Evolutionary conservation across 139 green algal genomes (phyloP), one percentile per base, ranked within the genome.

Genomic region (Desmodesmus armatus): DNA sequence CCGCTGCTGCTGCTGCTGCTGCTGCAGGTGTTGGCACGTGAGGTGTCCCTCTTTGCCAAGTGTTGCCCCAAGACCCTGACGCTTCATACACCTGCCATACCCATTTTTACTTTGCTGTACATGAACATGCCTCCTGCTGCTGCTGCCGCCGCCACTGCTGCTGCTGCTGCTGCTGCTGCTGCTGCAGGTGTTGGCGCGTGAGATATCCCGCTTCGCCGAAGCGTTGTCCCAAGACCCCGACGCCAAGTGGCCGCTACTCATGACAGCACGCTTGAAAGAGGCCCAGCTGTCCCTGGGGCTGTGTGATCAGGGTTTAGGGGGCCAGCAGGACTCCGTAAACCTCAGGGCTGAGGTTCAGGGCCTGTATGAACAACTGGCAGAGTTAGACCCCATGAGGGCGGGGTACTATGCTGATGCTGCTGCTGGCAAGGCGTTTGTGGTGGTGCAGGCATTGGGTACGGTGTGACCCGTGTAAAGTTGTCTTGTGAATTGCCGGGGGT

Each of bases 241-340:
- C 33, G 83, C 89, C 19, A 98, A 97, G 75, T 98, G 96, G 96
- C 92, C 95, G n/a, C 78, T 96, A 51, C 92, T 98, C 13, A 96
- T 93, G 0, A 78, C 94, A 65, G 93, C 93, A 13, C 70, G 91
- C 1, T 82, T 98, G 25, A 87, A 84, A n/a, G 91, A 96, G 87
- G 81, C 94, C 51, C 89, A 93, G 82, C 87, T 75, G 21, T 37
- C 70, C 40, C 58, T 91, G 77, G 87, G 84, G 23, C 77, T 92
- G 67, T 88, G 55, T 47, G 84, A n/a, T n/a, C n/a, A 84, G 19
- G 44, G 27, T 4, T 5, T 65, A 44, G 78, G 53, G 31, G 70
- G 31, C 0, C n/a, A n/a, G n/a, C 5, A 51, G 0, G 60, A 37
- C 13, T 43, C 60, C 1, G 76, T 33, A 25, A 62, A 60, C 29